Conservation (phyloP, 768 basidiomycete species). For the Kwoniella europaea region DNA sequence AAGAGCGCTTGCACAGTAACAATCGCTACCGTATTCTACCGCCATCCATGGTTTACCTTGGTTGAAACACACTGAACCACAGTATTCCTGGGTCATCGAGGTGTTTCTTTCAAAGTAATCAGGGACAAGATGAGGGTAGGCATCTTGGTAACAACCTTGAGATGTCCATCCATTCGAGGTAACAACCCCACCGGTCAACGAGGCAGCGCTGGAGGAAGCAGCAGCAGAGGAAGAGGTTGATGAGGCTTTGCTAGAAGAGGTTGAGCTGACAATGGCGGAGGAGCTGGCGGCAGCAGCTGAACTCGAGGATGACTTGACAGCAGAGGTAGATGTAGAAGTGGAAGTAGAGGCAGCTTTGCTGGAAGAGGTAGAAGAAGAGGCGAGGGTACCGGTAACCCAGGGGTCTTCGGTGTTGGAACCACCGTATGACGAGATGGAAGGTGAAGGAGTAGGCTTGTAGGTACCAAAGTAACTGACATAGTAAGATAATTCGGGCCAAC, state of each 20-base stretch:
- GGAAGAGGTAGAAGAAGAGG: constrained; percentile 10
- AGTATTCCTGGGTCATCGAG: constrained; percentile 20
- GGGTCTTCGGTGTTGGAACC: constrained; percentile 24
- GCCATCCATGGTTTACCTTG: constrained; percentile 14
- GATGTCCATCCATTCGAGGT: constrained; percentile 16
- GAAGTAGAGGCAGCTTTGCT: constrained; percentile 5
- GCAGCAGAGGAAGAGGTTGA: constrained; percentile 3
- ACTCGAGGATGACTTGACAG: not conserved
- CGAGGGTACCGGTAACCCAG: constrained; percentile 18
- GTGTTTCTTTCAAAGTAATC: constrained; percentile 10
- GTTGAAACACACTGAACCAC: constrained; percentile 20
- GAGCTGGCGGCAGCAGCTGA: constrained; percentile 15
- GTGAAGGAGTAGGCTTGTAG: constrained; percentile 12
- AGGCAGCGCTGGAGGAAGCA: constrained; percentile 5
- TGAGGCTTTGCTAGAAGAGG: constrained; percentile 3
- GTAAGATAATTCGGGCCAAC: constrained; percentile 25
- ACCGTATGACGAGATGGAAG: constrained; percentile 21
- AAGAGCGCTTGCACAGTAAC: constrained; percentile 20
- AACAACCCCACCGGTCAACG: constrained; percentile 1
- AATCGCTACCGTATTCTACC: constrained; percentile 24
- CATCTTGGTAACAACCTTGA: constrained; percentile 18
- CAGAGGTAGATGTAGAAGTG: not conserved
- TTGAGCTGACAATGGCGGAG: not conserved
- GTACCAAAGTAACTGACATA: constrained; percentile 34
- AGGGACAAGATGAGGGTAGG: not conserved